Evolutionary conservation across 2,329 filamentous ascomycete genomes (phyloP).

Genomic region (Ophiostoma australiae): DNA sequence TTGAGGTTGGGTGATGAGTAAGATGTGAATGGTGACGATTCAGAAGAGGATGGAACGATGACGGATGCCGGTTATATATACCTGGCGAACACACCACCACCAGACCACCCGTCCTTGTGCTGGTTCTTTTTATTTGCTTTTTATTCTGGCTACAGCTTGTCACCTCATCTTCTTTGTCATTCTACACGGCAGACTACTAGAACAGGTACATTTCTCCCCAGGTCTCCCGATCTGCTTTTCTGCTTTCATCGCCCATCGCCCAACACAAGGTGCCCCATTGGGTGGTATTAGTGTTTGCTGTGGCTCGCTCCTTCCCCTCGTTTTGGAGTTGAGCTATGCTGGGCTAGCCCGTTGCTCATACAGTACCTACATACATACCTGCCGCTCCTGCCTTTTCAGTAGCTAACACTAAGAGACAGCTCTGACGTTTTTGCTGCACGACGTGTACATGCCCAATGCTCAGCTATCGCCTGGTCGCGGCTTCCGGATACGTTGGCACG

Average conservation of each 20-base stretch:
- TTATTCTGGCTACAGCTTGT: not conserved
- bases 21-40: not conserved
- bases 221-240: conserved; percentile 14
- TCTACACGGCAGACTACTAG: not conserved
- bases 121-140: not conserved
- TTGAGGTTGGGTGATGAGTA: not conserved
- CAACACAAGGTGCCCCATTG: conserved; percentile 20
- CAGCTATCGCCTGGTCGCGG: not conserved
- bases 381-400: not conserved
- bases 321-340: conserved; percentile 10
- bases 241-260: conserved; percentile 5
- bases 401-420: not conserved
- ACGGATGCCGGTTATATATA: conserved; percentile 8
- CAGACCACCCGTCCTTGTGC: not conserved
- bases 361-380: not conserved
- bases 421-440: conserved; percentile 1
- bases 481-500: conserved; percentile 1
- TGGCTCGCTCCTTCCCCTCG: conserved; percentile 11
- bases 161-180: not conserved
- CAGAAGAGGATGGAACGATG: not conserved
- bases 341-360: not conserved
- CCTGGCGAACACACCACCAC: not conserved
- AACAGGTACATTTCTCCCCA: conserved; percentile 16
- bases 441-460: not conserved
- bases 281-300: not conserved